These are phyloP conservation scores for Ophiocordyceps camponoti-floridani DNA, from an alignment of 2,329 filamentous ascomycete species.

Conservation along the genomic window DNA sequence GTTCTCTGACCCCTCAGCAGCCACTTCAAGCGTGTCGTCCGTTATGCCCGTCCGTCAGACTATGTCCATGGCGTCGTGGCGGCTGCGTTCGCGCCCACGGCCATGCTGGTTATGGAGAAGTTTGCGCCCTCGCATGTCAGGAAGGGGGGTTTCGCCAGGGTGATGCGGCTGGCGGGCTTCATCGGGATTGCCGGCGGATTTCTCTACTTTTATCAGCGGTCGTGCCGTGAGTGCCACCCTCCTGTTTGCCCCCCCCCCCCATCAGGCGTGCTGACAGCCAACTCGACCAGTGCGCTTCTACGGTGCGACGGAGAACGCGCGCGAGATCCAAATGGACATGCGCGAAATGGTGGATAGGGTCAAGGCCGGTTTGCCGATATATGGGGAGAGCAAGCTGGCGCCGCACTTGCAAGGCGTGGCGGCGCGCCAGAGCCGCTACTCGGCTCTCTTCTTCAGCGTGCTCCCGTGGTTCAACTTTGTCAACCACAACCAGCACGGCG, in stretches of 20 bases:
- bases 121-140: constrained; percentile 73
- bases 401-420: constrained; percentile 91
- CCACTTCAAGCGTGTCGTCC: constrained; percentile 77
- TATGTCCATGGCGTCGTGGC: constrained; percentile 54
- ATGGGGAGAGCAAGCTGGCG: constrained; percentile 61
- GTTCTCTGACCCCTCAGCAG: constrained; percentile 22
- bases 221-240: constrained; percentile 45
- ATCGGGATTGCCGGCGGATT: constrained; percentile 66
- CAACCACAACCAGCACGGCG: constrained; percentile 87
- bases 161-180: constrained; percentile 61
- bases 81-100: constrained; percentile 52
- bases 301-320: constrained; percentile 78
- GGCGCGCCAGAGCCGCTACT: constrained; percentile 81
- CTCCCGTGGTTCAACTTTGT: constrained; percentile 98
- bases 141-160: constrained; percentile 62
- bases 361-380: constrained; percentile 78
- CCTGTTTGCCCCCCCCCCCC: no score
- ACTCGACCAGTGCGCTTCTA: constrained; percentile 60
- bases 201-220: constrained; percentile 70
- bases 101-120: constrained; percentile 66
- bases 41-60: constrained; percentile 75
- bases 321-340: constrained; percentile 94
- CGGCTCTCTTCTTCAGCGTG: constrained; percentile 64
- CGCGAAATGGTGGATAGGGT: constrained; percentile 94
- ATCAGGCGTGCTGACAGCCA: neutral